A percentile compares a stretch with the other conserved stretches of the same genome.
Evolutionary conservation across 2,329 filamentous ascomycete species (phyloP).

Genomic region (Monilinia polystroma): DNA sequence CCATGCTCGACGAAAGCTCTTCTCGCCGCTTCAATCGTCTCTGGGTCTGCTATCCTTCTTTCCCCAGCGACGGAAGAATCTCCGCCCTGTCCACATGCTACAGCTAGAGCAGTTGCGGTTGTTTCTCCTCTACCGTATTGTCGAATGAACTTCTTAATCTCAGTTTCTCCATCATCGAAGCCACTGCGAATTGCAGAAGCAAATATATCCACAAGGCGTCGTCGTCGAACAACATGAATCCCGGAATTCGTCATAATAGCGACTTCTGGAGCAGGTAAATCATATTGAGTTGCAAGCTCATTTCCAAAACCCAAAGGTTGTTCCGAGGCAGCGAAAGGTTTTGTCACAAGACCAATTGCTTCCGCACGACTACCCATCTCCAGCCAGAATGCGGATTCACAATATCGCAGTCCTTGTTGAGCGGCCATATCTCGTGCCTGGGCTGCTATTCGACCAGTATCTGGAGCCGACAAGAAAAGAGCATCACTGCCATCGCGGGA

Average conservation of each 20-base stretch:
- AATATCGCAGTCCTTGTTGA: constrained; percentile 49
- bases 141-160: constrained; percentile 79
- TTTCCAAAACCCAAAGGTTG: constrained; percentile 84
- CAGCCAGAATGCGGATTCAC: constrained; percentile 79
- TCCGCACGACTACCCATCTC: constrained; percentile 72
- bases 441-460: constrained; percentile 78
- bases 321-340: constrained; percentile 66
- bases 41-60: constrained; percentile 72
- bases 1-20: constrained; percentile 91
- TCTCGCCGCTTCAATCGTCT: constrained; percentile 80
- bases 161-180: constrained; percentile 77
- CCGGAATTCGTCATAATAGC: constrained; percentile 90
- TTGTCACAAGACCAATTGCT: constrained; percentile 74
- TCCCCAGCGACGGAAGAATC: constrained; percentile 67
- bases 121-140: constrained; percentile 87
- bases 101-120: constrained; percentile 84
- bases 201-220: constrained; percentile 88
- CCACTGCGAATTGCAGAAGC: constrained; percentile 73
- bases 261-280: constrained; percentile 76
- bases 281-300: constrained; percentile 94
- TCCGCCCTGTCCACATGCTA: constrained; percentile 89
- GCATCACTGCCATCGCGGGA: constrained; percentile 58
- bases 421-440: constrained; percentile 44
- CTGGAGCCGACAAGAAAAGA: constrained; percentile 83
- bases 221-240: constrained; percentile 79